A percentile compares a stretch with the other conserved stretches of the same genome.
Conservation (phyloP, 2,329 filamentous ascomycete genomes). For the Aspergillus pseudoviridinutans region DNA sequence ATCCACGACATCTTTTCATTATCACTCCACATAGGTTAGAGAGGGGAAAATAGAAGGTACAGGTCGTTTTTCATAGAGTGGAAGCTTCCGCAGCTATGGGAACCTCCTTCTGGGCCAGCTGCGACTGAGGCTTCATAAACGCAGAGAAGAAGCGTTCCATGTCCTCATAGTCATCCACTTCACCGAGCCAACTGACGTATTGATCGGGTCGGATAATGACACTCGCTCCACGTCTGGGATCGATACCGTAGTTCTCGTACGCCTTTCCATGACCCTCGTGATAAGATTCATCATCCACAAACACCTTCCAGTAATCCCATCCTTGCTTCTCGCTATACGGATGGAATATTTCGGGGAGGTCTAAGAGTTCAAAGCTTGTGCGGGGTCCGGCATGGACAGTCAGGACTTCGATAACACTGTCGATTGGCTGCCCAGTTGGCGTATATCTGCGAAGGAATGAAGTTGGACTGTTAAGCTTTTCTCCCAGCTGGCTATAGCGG, state of each 20-base stretch:
- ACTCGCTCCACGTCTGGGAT: conserved; percentile 40
- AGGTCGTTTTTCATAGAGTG: background rate
- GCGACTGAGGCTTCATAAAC: conserved; percentile 18
- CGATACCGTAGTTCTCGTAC: conserved; percentile 53
- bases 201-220: conserved; percentile 57
- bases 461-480: conserved; percentile 32
- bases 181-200: conserved; percentile 36
- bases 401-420: conserved; percentile 20
- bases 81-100: background rate
- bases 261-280: conserved; percentile 50
- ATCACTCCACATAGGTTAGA: background rate
- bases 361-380: conserved; percentile 29
- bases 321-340: conserved; percentile 45
- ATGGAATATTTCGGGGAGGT: conserved; percentile 46
- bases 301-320: conserved; percentile 56
- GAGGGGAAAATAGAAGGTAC: background rate
- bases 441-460: conserved; percentile 47
- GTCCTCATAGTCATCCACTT: conserved; percentile 15
- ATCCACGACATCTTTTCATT: background rate
- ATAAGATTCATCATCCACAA: conserved; percentile 51
- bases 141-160: conserved; percentile 13
- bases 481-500: conserved; percentile 48
- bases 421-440: conserved; percentile 34
- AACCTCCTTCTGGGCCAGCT: background rate
- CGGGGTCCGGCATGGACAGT: conserved; percentile 3